A percentile compares a stretch with the other conserved stretches of the same genome.
Conservation (phyloP, 768 basidiomycete genomes). For the Mycena rebaudengoi region DNA sequence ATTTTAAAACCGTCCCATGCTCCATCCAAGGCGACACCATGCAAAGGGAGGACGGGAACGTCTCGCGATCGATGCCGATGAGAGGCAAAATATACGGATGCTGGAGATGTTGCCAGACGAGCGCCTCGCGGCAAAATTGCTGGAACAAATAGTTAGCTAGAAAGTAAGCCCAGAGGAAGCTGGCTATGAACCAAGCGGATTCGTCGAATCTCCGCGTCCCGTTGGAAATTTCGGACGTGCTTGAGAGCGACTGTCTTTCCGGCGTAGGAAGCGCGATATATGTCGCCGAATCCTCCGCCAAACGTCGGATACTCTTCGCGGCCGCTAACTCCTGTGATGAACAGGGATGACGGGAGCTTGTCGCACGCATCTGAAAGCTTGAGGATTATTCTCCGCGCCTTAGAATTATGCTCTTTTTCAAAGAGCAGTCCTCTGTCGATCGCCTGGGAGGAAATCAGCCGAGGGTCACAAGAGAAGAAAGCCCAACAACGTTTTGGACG, state of each 20-base stretch:
- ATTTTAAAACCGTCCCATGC: constrained; percentile 34
- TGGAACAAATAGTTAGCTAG: background rate
- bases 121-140: constrained; percentile 28
- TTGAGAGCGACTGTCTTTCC: constrained; percentile 2
- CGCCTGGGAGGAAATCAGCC: background rate
- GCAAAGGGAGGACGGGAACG: constrained; percentile 34
- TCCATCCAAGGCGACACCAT: constrained; percentile 42
- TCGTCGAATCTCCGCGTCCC: background rate
- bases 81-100: constrained; percentile 39
- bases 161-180: background rate
- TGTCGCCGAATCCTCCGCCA: background rate
- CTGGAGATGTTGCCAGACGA: constrained; percentile 37
- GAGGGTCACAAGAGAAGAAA: background rate
- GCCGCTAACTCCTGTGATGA: background rate
- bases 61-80: constrained; percentile 36
- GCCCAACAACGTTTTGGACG: constrained; percentile 8
- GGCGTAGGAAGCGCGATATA: background rate
- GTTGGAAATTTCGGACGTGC: background rate
- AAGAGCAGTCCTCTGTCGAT: background rate
- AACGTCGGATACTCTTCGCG: background rate
- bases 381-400: background rate
- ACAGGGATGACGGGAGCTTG: background rate
- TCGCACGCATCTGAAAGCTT: constrained; percentile 7
- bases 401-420: background rate
- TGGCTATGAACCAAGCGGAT: background rate